A percentile compares a stretch with the other conserved stretches of the same genome.
phyloP scores from a whole-genome alignment of 2,329 filamentous ascomycete species.

The Hypoxylon sp. region DNA sequence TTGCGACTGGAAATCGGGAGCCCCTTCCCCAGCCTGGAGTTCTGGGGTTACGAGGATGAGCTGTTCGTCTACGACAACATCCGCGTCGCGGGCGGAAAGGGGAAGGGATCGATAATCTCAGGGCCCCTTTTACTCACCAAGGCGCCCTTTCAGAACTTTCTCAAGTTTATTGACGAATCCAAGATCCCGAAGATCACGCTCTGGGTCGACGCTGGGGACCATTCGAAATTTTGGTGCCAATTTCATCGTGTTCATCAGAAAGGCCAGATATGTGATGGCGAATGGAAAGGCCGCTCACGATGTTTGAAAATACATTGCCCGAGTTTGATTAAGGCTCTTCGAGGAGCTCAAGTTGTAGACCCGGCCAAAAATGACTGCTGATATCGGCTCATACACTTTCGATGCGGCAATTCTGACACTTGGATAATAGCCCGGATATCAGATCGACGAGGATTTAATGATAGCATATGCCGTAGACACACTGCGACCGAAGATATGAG shows the following conservation, averaged over 20 bases:
- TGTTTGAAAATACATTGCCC: conserved; percentile 45
- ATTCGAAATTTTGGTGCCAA: conserved; percentile 50
- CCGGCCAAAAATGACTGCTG: conserved; percentile 8
- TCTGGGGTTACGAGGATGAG: conserved; percentile 47
- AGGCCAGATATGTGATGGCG: conserved; percentile 43
- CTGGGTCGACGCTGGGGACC: conserved; percentile 44
- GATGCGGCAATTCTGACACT: background rate
- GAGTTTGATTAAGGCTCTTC: conserved; percentile 40
- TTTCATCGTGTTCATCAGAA: conserved; percentile 46
- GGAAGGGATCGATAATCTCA: conserved; percentile 29
- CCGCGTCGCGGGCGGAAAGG: conserved; percentile 27
- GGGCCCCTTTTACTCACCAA: conserved; percentile 48
- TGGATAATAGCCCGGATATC: background rate
- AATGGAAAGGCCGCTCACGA: conserved; percentile 44
- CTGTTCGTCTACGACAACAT: conserved; percentile 35
- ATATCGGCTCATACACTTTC: background rate
- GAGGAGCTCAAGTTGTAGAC: conserved; percentile 32
- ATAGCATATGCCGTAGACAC: background rate
- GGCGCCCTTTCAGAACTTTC: conserved; percentile 51
- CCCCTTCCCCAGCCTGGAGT: conserved; percentile 47
- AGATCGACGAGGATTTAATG: background rate
- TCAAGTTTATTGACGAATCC: conserved; percentile 46
- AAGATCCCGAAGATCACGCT: conserved; percentile 39
- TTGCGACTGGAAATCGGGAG: conserved; percentile 47
- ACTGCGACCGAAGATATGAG: background rate